Base-by-base conservation (phyloP, 768 basidiomycete genomes). In the Boletus coccyginus region DNA sequence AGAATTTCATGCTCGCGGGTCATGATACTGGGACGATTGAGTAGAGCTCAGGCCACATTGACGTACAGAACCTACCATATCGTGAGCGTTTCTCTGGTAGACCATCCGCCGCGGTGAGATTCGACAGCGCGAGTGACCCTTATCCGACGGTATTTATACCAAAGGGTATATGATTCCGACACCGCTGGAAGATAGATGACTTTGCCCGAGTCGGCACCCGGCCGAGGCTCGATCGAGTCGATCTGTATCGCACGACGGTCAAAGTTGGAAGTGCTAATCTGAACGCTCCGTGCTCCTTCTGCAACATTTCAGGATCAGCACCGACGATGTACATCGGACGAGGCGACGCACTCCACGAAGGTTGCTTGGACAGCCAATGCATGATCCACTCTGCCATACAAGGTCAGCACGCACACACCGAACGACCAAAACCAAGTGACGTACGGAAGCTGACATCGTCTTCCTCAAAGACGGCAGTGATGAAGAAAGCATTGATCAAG, bases 351-450 rank as follows among this genome's bases (percentile, higher is more conserved):
- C 78, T 71, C 84, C 84, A 88, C n/a, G 78, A 73, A 19, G 83
- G 78, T 41, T 83, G 82, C 50, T 77, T 76, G 5, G 85, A 82
- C 0, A 90, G 69, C 87, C 88, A 90, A 40, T 78, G 70, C 78
- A 88, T 79, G 63, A 90, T 76, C 88, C 88, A 90, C 39, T 78
- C 86, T 88, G 54, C 29, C 39, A 39, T 46, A 33, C 21, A 32
- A 19, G 24, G 24, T 52, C 46, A 51, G 52, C 32, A 56, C 52
- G 45, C 32, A 46, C 41, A 6, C 1, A 44, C 17, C 17, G 39
- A 33, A n/a, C 9, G 2, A n/a, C 32, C 3, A 33, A 5, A 58
- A 31, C 46, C 60, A 12, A 38, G 39, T 3, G 21, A 60, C 83
- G 11, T 62, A 86, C 87, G 69, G 61, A 78, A 87, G 53, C 79